These are phyloP conservation scores for Flaveria bidentis DNA, from an alignment of 129 eudicot species.

Conservation along the genomic window DNA sequence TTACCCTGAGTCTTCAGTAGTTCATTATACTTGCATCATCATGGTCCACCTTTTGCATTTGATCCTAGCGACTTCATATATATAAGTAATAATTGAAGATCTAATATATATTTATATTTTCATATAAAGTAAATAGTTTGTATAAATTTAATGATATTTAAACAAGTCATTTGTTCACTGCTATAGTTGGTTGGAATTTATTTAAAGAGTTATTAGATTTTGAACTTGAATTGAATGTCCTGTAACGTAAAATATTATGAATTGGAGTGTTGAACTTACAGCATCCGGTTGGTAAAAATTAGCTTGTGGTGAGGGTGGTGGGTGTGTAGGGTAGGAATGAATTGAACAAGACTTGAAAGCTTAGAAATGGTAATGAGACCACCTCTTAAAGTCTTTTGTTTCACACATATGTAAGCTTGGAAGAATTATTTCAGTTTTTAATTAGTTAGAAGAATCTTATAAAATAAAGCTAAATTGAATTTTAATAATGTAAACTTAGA, in stretches of 20 bases:
- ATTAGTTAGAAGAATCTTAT: too few relatives aligned
- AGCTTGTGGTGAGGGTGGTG: slow-evolving; percentile 5
- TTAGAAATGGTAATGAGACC: neutral
- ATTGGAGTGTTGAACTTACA: neutral
- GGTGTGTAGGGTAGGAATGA: slow-evolving; percentile 33
- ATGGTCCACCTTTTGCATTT: slow-evolving; percentile 27
- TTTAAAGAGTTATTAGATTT: neutral
- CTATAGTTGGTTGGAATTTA: neutral
- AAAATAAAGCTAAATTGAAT: too few relatives aligned
- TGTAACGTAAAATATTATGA: neutral
- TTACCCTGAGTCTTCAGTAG: slow-evolving; percentile 11
- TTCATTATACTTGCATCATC: slow-evolving; percentile 23
- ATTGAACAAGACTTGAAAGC: neutral
- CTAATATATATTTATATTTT: neutral
- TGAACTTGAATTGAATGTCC: neutral
- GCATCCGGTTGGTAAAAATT: slow-evolving; percentile 15
- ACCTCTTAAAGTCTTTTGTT: slow-evolving; percentile 2
- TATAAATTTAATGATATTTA: neutral
- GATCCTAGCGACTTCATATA: neutral
- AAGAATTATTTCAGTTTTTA: neutral
- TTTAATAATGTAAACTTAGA: too few relatives aligned
- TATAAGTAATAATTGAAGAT: neutral
- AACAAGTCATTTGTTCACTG: neutral
- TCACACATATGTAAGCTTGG: neutral
- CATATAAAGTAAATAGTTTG: neutral